These are phyloP conservation scores for Aspergillus coremiiformis DNA, from an alignment of 495 filamentous ascomycete genomes.

Conservation along the genomic window DNA sequence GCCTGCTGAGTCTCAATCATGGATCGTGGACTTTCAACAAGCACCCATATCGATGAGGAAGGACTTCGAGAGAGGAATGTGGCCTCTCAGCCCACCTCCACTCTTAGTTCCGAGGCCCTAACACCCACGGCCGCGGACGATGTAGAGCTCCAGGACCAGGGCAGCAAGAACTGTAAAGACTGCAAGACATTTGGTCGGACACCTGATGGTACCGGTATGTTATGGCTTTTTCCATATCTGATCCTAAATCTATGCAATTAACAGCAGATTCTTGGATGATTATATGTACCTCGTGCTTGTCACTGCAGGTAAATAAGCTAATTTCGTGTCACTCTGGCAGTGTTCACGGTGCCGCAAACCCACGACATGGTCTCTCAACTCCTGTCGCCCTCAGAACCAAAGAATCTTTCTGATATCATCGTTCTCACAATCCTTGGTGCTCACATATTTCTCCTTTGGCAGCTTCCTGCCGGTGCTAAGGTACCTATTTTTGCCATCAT, in stretches of 20 bases:
- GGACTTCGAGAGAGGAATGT: constrained; percentile 43
- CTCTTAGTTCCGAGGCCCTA: constrained; percentile 29
- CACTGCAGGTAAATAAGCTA: not conserved
- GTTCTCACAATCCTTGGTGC: constrained; percentile 74
- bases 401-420: constrained; percentile 78
- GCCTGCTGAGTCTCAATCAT: constrained; percentile 25
- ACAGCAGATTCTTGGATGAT: too few species aligned
- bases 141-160: constrained; percentile 32
- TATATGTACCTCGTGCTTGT: not conserved
- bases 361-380: constrained; percentile 99
- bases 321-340: constrained; percentile 39
- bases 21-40: constrained; percentile 41
- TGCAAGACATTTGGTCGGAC: constrained; percentile 87
- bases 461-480: constrained; percentile 58
- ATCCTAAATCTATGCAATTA: not conserved
- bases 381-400: constrained; percentile 88
- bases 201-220: constrained; percentile 80
- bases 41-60: constrained; percentile 29
- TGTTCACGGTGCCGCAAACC: constrained; percentile 91
- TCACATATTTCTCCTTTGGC: constrained; percentile 64
- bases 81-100: constrained; percentile 27
- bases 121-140: constrained; percentile 31
- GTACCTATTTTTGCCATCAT: constrained; percentile 68
- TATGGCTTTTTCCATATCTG: constrained; percentile 1
- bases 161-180: constrained; percentile 52